Base-by-base conservation (phyloP, 495 filamentous ascomycete genomes). In the Aspergillus steynii region DNA sequence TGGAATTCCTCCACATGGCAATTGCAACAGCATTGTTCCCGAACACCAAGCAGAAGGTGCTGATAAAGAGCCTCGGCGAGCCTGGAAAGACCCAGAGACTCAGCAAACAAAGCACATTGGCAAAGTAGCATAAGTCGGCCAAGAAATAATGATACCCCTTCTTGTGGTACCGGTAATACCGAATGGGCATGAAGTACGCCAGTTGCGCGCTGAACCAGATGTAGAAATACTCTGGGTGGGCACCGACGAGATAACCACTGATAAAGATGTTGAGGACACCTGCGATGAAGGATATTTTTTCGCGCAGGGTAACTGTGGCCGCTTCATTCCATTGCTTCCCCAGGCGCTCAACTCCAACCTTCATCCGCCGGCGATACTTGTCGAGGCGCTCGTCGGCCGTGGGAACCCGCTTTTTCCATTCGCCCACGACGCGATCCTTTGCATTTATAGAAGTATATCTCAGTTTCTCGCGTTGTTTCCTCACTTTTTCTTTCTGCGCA, bases 11-110 rank as follows among this genome's bases (percentile, higher is more conserved):
- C 95, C 95, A 99, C 94, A 99, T 97, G 62, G 95, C 96, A 73
- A 99, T 98, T 20, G 95, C 95, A 53, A 96, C 87, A 52, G 95
- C 95, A 71, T 99, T 99, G 75, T 99, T 99, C 57, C 95, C 95
- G 61, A 89, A 93, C 20, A 92, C 90, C 56, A 99, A 80, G 66
- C 95, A 98, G 73, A 90, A 98, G 12, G 92, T 90, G 64, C 91
- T 88, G 64, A 96, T 96, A 72, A 99, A 93, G 15, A 99, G 81
- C 53, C 95, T 87, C 70, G 96, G 96, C 20, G 93, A 97, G 31
- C 84, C 77, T 0, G 95, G 96, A 68, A 97, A 97, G 27, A 91
- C 81, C 93, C 94, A 99, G 54, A 99, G 82, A 61, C 85, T 88
- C 61, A 95, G 82, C 66, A 96, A 76, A 47, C 88, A 79, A 51